Base-by-base conservation (phyloP, 495 filamentous ascomycete genomes). In the Talaromyces adpressus region DNA sequence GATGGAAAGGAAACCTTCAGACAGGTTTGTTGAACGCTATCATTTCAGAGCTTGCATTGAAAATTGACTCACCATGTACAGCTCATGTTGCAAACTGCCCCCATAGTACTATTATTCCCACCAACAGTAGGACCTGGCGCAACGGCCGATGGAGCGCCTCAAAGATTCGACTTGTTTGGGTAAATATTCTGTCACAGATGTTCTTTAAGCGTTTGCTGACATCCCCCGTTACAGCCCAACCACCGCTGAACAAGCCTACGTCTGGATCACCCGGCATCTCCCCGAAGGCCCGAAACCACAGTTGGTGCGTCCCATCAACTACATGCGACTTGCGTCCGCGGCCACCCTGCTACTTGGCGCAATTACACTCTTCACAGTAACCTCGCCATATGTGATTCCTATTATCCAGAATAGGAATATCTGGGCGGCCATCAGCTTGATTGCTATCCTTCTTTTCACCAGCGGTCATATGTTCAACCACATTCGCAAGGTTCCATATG, bases 391-490 rank as follows among this genome's bases (percentile, higher is more conserved):
- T 69, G 64, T 97, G 4, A 72, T 94, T n/a, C 94, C 95, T 29
- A 72, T 97, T 61, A 77, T 98, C 39, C 91, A 91, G 71, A 97
- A 90, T 74, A 85, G 93, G 61, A 97, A 94, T 63, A 75, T 97
- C 29, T 99, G 94, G 95, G 92, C 94, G 34, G 93, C 89, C 29
- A 71, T 96, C 66, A 93, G 90, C 71, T 78, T 99, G 59, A 91
- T 99, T 67, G 83, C 86, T 7, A 91, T 99, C 63, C 85, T 99
- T 49, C 79, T 99, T 34, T 99, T 99, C 78, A 98, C 91, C 36
- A 92, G 88, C 66, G 94, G 95, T 14, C 92, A 98, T 72, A 98
- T 99, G 94, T 99, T 93, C 83, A 98, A 98, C 75, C 94, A 98
- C 68, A 99, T 99, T 71, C 84, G 94, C 62, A 92, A 92, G 70